These are phyloP conservation scores for Cotoneaster glaucophyllus DNA, from an alignment of 306 rosid genomes.

Conservation along the genomic window DNA sequence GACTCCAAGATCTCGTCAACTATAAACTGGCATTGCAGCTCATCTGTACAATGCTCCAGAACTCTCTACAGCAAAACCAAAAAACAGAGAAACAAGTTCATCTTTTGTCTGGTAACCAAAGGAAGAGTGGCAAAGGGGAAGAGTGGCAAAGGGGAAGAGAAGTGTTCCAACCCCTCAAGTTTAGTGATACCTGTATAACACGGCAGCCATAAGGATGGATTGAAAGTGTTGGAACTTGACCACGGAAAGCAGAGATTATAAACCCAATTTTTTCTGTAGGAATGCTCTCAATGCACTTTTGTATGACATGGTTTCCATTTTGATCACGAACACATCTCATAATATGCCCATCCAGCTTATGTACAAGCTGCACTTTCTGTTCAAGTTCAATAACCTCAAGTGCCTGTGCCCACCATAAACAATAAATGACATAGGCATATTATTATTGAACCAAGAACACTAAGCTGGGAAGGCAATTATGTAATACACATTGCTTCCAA, in stretches of 20 bases:
- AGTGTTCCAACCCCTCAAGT: neutral
- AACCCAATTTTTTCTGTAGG: conserved; percentile 46
- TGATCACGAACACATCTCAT: conserved; percentile 67
- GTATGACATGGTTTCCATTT: conserved; percentile 75
- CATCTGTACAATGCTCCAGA: conserved; percentile 60
- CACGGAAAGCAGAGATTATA: conserved; percentile 52
- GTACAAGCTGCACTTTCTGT: conserved; percentile 45
- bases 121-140: neutral
- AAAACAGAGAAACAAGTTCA: conserved; percentile 3
- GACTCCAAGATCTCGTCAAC: conserved; percentile 60
- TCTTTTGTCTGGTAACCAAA: neutral
- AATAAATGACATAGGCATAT: neutral
- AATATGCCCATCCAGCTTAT: conserved; percentile 59
- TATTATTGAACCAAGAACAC: neutral
- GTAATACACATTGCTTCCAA: neutral
- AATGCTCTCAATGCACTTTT: conserved; percentile 62
- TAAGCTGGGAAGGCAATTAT: neutral
- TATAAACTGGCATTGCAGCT: conserved; percentile 39
- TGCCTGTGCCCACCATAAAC: conserved; percentile 30
- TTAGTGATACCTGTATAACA: conserved; percentile 55
- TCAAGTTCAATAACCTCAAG: conserved; percentile 57
- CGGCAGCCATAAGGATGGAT: conserved; percentile 78
- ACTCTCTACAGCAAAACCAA: conserved; percentile 35
- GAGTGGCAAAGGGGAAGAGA: neutral
- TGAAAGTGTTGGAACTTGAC: conserved; percentile 47